A percentile compares a stretch with the other conserved stretches of the same genome.
These are phyloP conservation scores for Mallotus repandus DNA, from an alignment of 441 rosid genomes.

Conservation along the genomic window DNA sequence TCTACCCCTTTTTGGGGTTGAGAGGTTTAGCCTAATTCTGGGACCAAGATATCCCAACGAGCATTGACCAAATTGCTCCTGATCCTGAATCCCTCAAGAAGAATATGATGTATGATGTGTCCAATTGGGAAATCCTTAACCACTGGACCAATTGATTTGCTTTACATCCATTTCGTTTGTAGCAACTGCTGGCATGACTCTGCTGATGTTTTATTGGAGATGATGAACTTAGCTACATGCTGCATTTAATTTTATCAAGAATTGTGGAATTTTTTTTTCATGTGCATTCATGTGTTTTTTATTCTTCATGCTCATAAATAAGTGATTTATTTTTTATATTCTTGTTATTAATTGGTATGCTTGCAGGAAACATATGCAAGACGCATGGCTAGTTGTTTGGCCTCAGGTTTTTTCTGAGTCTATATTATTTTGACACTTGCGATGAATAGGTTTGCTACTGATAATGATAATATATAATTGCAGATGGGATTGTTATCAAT, in stretches of 20 bases:
- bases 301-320: neutral
- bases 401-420: constrained; percentile 58
- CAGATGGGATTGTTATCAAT: constrained; percentile 91
- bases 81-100: neutral
- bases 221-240: neutral
- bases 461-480: constrained; percentile 14
- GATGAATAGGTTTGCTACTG: constrained; percentile 7
- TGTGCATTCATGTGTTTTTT: neutral
- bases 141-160: neutral
- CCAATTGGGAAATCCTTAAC: neutral
- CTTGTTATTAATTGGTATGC: constrained; percentile 4
- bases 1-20: neutral
- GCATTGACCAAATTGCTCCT: neutral
- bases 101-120: neutral
- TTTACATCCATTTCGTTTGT: neutral
- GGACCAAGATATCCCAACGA: neutral
- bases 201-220: neutral
- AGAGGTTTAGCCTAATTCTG: neutral
- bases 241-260: neutral
- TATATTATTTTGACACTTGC: neutral
- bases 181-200: neutral
- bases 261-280: neutral
- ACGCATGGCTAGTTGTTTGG: constrained; percentile 73
- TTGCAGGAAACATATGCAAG: constrained; percentile 78
- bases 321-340: constrained; percentile 2